Evolutionary conservation across 2,329 filamentous ascomycete genomes (phyloP), one percentile per base, ranked within the genome.

Genomic region (Juglanconis oblonga): DNA sequence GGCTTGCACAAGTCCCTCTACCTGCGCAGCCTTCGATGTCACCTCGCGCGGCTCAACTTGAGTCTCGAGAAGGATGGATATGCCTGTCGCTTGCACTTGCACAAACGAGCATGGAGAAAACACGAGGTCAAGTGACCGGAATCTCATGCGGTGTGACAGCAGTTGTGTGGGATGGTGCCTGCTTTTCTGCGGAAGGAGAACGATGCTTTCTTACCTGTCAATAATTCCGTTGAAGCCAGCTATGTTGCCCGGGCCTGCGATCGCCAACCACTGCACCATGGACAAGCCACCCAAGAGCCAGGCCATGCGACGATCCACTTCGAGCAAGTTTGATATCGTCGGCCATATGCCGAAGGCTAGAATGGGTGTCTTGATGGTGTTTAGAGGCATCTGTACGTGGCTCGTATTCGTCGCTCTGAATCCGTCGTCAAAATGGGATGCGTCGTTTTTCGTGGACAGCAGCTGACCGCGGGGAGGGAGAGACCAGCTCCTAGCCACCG

Each of bases 271-370:
- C 76, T 95, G 91, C 66, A 89, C 73, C 74, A 97, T 83, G 59
- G 90, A 89, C 62, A 95, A 73, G 67, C 85, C 78, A 71, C 91
- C 91, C 70, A 81, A 82, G 59, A 97, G 82, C 94, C 94, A 98
- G 64, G 94, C 94, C 92, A 97, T 96, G 74, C 92, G 90, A 65
- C 79, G 74, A 66, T 88, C 81, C 70, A 97, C 76, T 79, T 92
- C 87, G 67, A 92, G 76, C 64, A 96, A 75, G 72, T 86, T 87
- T 64, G 87, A 87, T 59, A 88, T 73, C 74, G 90, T 91, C 68
- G 86, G 80, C 87, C 90, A 97, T 55, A 91, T 72, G 68, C 84
- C 86, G 81, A 95, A 97, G 65, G 84, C 82, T 62, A 95, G 77
- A 67, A 97, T 82, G 56, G 92, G 89, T 61, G 81, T 82, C 72